Evolutionary conservation across 768 basidiomycete genomes (phyloP), one percentile per base, ranked within the genome.

Genomic region (Collybiopsis luxurians): DNA sequence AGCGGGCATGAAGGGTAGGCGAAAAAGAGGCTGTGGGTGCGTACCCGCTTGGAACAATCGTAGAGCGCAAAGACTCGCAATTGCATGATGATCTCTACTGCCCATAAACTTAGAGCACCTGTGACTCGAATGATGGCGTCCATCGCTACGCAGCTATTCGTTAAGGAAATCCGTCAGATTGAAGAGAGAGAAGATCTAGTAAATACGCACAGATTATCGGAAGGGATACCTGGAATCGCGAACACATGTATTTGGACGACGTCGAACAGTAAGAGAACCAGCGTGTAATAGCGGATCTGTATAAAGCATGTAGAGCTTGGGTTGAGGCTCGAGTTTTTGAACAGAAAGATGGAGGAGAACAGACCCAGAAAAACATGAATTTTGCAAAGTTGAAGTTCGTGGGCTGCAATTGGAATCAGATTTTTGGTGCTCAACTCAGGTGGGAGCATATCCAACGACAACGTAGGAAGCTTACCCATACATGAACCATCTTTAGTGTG

Each of bases 41-140:
- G 56, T 19, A 76, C 78, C 59, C 64, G 71, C 58, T 70, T 72
- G 2, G 75, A 78, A 44, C 74, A 72, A 26, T 66, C 61, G 54
- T 67, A 81, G 11, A 81, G 56, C 0, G 75, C 76, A 58, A 79
- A 79, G 24, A 80, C 67, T 9, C 78, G 69, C 19, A 80, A 59
- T 61, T 78, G 77, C 75, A 81, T 77, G 56, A 79, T 66, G 15
- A 80, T 75, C 61, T 81, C 77, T 15, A 81, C 69, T 27, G 75
- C 71, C 79, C 79, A 80, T 7, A 81, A 64, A 31, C 72, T 73
- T 27, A 79, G 66, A 1, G 75, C 78, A 9, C 79, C 78, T 4
- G 71, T 70, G 10, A 78, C 62, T 3, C 77, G 72, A 28, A 70
- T 77, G 17, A 74, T 70, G 4, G 77, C 70, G 59, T 78, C 78